Base-by-base conservation (phyloP, 768 basidiomycete species). In the Leucosporidium creatinivorum region DNA sequence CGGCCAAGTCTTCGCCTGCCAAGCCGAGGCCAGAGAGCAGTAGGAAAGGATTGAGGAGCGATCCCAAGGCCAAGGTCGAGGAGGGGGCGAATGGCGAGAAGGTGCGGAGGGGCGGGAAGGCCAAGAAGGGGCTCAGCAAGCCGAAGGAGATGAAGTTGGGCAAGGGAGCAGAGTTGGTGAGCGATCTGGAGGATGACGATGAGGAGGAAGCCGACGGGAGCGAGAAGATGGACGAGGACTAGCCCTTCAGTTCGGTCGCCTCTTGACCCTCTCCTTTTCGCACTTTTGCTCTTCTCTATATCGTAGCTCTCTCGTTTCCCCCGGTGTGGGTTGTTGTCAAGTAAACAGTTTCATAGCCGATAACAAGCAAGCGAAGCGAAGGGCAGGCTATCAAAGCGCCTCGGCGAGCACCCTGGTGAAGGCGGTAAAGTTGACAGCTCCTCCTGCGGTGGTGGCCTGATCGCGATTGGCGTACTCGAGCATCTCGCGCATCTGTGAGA, bases 141-240 rank as follows among this genome's bases (percentile, higher is more conserved):
- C 58, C 68, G 8, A 61, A 66, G 1, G 48, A 39, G 36, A 73
- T 76, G 36, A 77, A 72, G 65, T 54, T 51, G 10, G 31, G 21
- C 36, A 66, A 79, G 54, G 58, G 65, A 2, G 72, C 65, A 28
- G 72, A 70, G 8, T 15, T 44, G 67, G 55, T 72, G 19, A 68
- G 67, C 55, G 83, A 86, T 36, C 79, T 81, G 39, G 85, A 84
- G 76, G 78, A 69, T 4, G 61, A 62, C 25, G 70, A 51, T 3
- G 36, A 63, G 30, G 61, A 55, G 6, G 67, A 69, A 50, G 66
- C 57, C 59, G 51, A 57, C 85, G 84, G 73, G 76, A 75, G 51
- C 84, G 80, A 73, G 65, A 80, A 54, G 86, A 83, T 70, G 81
- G 82, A 30, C 79, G 80, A 58, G 72, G 81, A 5, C 84, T 68